Conservation (phyloP, 2,329 filamentous ascomycete species). For the Paecilomyces sp. region DNA sequence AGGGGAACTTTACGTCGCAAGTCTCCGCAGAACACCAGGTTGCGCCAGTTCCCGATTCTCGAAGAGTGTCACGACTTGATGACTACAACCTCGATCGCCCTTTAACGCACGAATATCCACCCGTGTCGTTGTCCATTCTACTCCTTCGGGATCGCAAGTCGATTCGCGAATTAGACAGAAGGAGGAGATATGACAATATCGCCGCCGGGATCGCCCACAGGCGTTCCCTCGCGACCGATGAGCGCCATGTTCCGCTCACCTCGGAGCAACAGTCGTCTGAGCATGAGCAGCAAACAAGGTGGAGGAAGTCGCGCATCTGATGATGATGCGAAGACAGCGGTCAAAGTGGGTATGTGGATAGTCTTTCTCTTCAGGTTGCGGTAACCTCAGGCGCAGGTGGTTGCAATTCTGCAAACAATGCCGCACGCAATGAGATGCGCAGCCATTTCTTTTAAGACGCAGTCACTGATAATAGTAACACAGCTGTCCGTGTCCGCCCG, state of each 20-base stretch:
- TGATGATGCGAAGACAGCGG: slow-evolving; percentile 81
- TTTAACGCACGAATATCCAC: slow-evolving; percentile 9
- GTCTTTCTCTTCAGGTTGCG: neutral
- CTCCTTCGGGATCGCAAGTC: neutral
- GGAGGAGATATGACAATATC: slow-evolving; percentile 54
- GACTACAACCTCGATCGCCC: slow-evolving; percentile 8
- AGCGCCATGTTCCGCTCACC: slow-evolving; percentile 73
- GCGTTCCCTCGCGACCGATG: slow-evolving; percentile 59
- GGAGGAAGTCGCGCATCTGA: slow-evolving; percentile 78
- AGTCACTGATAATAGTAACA: slow-evolving; percentile 7
- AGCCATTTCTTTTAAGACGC: neutral
- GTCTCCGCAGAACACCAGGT: slow-evolving; percentile 15
- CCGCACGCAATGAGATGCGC: neutral
- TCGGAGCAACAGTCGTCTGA: slow-evolving; percentile 78
- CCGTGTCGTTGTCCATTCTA: slow-evolving; percentile 3
- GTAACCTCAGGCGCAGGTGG: neutral
- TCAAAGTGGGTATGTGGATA: slow-evolving; percentile 87
- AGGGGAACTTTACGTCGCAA: slow-evolving; percentile 6
- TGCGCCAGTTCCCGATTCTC: slow-evolving; percentile 7
- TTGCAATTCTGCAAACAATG: neutral
- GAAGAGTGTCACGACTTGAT: slow-evolving; percentile 8
- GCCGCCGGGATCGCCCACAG: slow-evolving; percentile 60
- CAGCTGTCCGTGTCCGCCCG: slow-evolving; percentile 89
- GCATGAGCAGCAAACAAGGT: slow-evolving; percentile 65
- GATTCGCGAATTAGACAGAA: neutral